A percentile compares a stretch with the other conserved stretches of the same genome.
Conservation (phyloP, 2,329 filamentous ascomycete genomes). For the Calonectria crousiana region DNA sequence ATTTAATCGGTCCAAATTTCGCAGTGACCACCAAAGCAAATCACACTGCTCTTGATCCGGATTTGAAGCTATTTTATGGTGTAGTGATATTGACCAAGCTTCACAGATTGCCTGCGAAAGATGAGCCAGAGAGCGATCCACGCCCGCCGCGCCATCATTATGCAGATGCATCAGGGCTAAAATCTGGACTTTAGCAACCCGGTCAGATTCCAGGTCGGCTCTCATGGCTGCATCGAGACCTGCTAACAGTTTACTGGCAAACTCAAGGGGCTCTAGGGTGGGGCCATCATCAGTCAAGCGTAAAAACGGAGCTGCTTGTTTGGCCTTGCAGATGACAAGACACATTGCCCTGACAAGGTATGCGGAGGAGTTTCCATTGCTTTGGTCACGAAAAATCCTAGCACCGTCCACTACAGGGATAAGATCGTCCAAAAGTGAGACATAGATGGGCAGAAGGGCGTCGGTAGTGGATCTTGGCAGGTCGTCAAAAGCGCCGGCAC, state of each 20-base stretch:
- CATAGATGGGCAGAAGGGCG: conserved; percentile 23
- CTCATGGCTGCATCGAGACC: conserved; percentile 42
- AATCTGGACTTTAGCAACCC: conserved; percentile 39
- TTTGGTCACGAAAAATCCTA: conserved; percentile 23
- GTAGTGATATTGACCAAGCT: conserved; percentile 36
- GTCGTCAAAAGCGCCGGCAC: conserved; percentile 21
- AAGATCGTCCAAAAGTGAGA: conserved; percentile 24
- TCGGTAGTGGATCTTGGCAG: conserved; percentile 23
- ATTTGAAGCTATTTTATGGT: conserved; percentile 12
- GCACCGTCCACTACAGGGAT: conserved; percentile 24
- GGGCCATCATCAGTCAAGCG: conserved; percentile 27
- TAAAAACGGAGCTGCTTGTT: conserved; percentile 40
- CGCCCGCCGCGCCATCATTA: conserved; percentile 38
- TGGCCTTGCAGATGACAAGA: conserved; percentile 40
- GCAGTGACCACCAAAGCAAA: conserved; percentile 23
- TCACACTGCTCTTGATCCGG: conserved; percentile 22
- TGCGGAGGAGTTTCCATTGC: conserved; percentile 32
- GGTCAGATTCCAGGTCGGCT: conserved; percentile 40
- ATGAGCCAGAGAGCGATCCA: conserved; percentile 38
- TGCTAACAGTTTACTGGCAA: conserved; percentile 31
- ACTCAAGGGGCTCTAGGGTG: conserved; percentile 29
- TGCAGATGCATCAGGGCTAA: conserved; percentile 43
- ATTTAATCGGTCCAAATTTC: conserved; percentile 28
- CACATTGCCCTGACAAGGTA: conserved; percentile 40
- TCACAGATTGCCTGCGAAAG: conserved; percentile 42